Percentiles rank a stretch among this genome's conserved stretches.
These are phyloP conservation scores for Fusarium citri DNA, from an alignment of 2,329 filamentous ascomycete genomes.

Conservation along the genomic window DNA sequence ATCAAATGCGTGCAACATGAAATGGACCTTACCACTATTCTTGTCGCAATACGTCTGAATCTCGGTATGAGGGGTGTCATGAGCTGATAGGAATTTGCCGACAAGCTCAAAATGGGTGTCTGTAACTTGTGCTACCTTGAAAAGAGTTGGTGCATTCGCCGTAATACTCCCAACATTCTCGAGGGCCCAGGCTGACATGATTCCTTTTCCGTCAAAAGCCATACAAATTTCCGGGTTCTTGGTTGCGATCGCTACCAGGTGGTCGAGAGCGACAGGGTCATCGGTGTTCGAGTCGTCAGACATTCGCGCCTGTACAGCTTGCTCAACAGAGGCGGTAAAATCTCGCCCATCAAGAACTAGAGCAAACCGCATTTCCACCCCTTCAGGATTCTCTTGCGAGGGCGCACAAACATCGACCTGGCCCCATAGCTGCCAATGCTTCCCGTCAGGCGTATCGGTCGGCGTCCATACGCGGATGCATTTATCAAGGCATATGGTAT, in stretches of 20 bases:
- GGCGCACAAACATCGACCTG: conserved; percentile 80
- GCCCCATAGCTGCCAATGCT: conserved; percentile 82
- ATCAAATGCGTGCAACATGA: conserved; percentile 87
- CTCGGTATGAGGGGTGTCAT: conserved; percentile 66
- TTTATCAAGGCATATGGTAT: conserved; percentile 87
- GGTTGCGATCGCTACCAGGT: conserved; percentile 87
- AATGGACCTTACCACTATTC: conserved; percentile 71
- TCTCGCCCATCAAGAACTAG: conserved; percentile 87
- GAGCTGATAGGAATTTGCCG: conserved; percentile 45
- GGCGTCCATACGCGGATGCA: conserved; percentile 86
- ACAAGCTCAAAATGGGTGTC: conserved; percentile 63
- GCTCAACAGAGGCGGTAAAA: conserved; percentile 81
- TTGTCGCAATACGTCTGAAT: conserved; percentile 79
- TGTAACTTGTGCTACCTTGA: conserved; percentile 85
- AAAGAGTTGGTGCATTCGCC: conserved; percentile 75
- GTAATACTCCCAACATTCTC: conserved; percentile 83
- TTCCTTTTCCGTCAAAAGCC: conserved; percentile 83
- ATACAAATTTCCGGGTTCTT: conserved; percentile 88
- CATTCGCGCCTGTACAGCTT: conserved; percentile 71
- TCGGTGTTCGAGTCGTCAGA: conserved; percentile 69
- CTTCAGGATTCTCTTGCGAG: conserved; percentile 62
- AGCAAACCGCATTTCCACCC: conserved; percentile 55
- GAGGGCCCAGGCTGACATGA: conserved; percentile 92
- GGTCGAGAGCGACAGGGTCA: conserved; percentile 77
- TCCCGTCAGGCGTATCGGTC: conserved; percentile 75